Base-by-base conservation (phyloP, 2,329 filamentous ascomycete species). In the Nakataea oryzae region DNA sequence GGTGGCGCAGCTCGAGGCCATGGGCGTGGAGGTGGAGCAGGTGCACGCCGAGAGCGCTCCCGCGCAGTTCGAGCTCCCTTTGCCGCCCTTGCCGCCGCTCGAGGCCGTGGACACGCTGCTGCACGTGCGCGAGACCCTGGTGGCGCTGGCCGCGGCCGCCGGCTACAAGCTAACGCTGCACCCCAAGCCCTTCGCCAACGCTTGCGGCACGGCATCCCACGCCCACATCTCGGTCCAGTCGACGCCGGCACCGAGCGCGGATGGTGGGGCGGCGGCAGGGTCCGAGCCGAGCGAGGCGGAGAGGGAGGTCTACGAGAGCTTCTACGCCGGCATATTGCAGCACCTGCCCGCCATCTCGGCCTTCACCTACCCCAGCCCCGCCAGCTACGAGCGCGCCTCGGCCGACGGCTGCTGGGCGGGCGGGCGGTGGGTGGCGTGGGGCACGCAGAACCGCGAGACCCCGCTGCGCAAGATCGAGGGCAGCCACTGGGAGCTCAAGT, bases 361-460 rank as follows among this genome's bases (percentile, higher is more conserved):
- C 0, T 87, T 95, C 63, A 86, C 84, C 0, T 83, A 90, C 67
- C 81, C 86, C 47, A 84, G 85, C 65, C 78, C 82, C 1, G 78
- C 79, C 0, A 90, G 86, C 71, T 95, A 95, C 72, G 82, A 83
- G 47, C 82, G 90, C 5, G 41, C 41, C 21, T 79, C 90, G 13
- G 73, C 75, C 1, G 86, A 91, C 61, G 82, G 89, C n/a, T 78
- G 77, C 63, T 95, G 90, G 90, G 83, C 89, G 0, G 89, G 89
- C n/a, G 89, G 89, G 0, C 83, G 86, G 9, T 93, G 87, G 86
- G 82, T 93, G 0, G 77, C 87, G 0, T 96, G 90, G 90, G 91
- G 91, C 14, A 89, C 85, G 5, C 86, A 95, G 74, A 95, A 95
- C 72, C 85, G 89, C 24, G 89, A 93, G 75, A 79, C 85, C 5